Percentiles rank a stretch among this genome's conserved stretches.
Evolutionary conservation across 2,329 filamentous ascomycete genomes (phyloP).

Genomic region (Hymenoscyphus fraxineus): DNA sequence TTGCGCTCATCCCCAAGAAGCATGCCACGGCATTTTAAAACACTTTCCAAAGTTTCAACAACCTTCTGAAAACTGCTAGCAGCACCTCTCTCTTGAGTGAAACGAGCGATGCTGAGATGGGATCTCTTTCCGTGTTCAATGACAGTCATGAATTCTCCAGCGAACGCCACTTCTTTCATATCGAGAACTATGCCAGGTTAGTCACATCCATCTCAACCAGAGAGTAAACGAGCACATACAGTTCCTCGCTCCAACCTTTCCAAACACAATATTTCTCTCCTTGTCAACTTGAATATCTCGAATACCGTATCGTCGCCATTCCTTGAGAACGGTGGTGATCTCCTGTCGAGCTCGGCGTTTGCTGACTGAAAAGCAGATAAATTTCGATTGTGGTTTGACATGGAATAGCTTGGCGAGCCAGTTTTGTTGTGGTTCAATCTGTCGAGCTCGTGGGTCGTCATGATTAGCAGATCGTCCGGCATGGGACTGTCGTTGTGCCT

Average conservation of each 20-base stretch:
- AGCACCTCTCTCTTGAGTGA: slow-evolving; percentile 88
- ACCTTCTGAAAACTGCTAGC: slow-evolving; percentile 85
- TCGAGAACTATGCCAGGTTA: slow-evolving; percentile 56
- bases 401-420: slow-evolving; percentile 89
- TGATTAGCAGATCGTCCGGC: slow-evolving; percentile 37
- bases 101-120: slow-evolving; percentile 74
- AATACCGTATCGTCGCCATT: slow-evolving; percentile 61
- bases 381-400: slow-evolving; percentile 75
- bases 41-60: slow-evolving; percentile 68
- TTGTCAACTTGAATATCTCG: slow-evolving; percentile 75
- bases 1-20: slow-evolving; percentile 66
- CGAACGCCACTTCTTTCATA: slow-evolving; percentile 84
- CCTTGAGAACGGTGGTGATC: slow-evolving; percentile 67
- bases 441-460: slow-evolving; percentile 35
- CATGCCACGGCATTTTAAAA: slow-evolving; percentile 62
- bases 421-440: slow-evolving; percentile 68
- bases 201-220: slow-evolving; percentile 10
- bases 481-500: slow-evolving; percentile 23
- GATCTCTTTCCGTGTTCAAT: slow-evolving; percentile 78
- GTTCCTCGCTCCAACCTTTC: slow-evolving; percentile 70
- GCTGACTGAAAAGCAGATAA: slow-evolving; percentile 71
- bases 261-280: slow-evolving; percentile 73
- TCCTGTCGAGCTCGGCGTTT: slow-evolving; percentile 74
- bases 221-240: slow-evolving; percentile 53
- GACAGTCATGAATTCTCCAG: slow-evolving; percentile 81